Evolutionary conservation across 371 early-diverging fungal genomes (phyloP).

Genomic region (Apophysomyces variabilis): DNA sequence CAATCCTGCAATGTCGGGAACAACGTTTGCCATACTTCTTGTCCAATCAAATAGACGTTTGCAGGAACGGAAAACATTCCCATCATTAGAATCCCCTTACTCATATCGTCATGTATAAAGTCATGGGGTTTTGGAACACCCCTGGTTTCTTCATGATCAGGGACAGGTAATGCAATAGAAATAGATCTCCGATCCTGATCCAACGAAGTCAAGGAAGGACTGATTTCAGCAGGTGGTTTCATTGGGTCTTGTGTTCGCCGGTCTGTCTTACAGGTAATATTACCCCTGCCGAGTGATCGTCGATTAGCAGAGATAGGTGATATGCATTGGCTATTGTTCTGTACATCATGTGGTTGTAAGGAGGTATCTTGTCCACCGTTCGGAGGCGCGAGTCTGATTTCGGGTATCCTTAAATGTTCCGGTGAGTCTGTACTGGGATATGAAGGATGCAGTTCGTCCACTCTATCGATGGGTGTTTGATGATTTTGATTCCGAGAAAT

Average conservation of each 20-base stretch:
- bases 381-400: constrained; percentile 19
- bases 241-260: background rate
- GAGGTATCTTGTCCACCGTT: background rate
- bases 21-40: constrained; percentile 24
- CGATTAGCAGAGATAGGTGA: background rate
- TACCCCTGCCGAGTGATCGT: constrained; percentile 1
- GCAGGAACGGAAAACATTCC: background rate
- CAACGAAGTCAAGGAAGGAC: background rate
- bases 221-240: background rate
- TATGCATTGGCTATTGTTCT: background rate
- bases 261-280: background rate
- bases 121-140: background rate
- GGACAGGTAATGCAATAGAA: background rate
- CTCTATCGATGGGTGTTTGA: constrained; percentile 2
- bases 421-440: background rate
- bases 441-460: constrained; percentile 7
- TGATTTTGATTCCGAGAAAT: constrained; percentile 25
- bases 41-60: background rate
- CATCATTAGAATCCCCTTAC: background rate
- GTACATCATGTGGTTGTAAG: background rate
- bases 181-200: background rate
- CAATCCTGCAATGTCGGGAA: constrained; percentile 63
- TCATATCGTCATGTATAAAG: background rate
- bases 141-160: constrained; percentile 1
- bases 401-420: constrained; percentile 14